Evolutionary conservation across 352 stramenopile genomes (phyloP).

Genomic region (Pythium phragmiticola): DNA sequence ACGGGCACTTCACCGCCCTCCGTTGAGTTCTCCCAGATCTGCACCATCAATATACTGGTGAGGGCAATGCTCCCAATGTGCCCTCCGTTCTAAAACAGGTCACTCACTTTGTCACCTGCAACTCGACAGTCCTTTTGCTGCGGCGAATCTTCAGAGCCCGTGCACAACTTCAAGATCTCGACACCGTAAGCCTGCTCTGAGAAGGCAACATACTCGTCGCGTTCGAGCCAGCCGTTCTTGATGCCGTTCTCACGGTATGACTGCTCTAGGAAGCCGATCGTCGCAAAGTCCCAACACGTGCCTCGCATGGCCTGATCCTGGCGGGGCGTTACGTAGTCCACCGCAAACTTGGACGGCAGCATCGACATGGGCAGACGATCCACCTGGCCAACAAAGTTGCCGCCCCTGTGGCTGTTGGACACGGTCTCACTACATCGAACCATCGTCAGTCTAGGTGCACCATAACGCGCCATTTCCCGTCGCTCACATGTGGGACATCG

Average conservation of each 20-base stretch:
- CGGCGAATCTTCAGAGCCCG: conserved; percentile 50
- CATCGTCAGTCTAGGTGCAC: neutral
- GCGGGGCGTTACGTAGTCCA: conserved; percentile 73
- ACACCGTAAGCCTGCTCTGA: conserved; percentile 80
- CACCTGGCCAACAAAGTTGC: conserved; percentile 27
- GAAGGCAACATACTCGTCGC: conserved; percentile 75
- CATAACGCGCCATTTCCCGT: neutral
- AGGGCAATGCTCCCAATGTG: neutral
- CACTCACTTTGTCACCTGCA: conserved; percentile 49
- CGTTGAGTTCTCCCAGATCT: conserved; percentile 80
- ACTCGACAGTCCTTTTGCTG: conserved; percentile 74
- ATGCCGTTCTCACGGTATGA: conserved; percentile 74
- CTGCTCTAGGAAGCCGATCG: conserved; percentile 74
- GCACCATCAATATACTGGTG: neutral
- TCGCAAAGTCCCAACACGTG: conserved; percentile 85
- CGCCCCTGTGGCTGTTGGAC: conserved; percentile 20
- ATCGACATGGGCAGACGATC: conserved; percentile 61
- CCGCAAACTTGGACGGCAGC: conserved; percentile 77
- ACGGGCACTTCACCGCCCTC: conserved; percentile 71
- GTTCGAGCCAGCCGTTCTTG: conserved; percentile 59
- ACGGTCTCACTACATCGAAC: conserved; percentile 20
- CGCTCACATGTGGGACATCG: conserved; percentile 13
- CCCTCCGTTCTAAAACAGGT: neutral
- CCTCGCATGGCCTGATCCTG: conserved; percentile 73
- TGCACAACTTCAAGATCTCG: conserved; percentile 71